Percentiles rank a stretch among this genome's conserved stretches.
phyloP scores from a whole-genome alignment of 345 rosid genomes.

The Populus nigra region DNA sequence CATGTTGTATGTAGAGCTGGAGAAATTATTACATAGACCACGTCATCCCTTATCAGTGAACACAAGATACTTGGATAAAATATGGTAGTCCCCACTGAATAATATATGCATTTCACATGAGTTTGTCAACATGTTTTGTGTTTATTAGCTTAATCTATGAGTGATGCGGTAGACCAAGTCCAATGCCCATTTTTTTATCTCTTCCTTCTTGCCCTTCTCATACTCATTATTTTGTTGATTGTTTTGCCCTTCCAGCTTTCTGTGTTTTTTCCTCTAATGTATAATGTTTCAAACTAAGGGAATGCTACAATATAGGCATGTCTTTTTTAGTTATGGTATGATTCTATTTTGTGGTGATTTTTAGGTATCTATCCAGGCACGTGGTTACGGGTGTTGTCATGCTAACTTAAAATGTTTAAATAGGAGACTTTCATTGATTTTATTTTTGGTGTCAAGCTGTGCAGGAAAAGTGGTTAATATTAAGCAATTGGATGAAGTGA shows the following conservation, averaged over 20 bases:
- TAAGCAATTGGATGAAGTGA: constrained; percentile 81
- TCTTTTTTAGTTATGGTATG: not conserved
- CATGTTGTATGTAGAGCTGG: not conserved
- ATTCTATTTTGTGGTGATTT: not conserved
- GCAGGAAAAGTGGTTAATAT: constrained; percentile 92
- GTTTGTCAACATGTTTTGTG: not conserved
- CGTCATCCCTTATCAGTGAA: no score
- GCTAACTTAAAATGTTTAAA: constrained; percentile 15
- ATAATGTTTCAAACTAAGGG: not conserved
- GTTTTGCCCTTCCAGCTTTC: no score
- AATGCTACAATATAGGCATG: not conserved
- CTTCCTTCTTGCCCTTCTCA: not conserved
- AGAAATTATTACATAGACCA: no score
- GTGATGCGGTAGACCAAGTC: no score
- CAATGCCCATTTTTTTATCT: not conserved
- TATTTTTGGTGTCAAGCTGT: constrained; percentile 65
- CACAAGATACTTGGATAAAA: no score
- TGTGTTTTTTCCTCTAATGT: not conserved
- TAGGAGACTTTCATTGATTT: constrained; percentile 40
- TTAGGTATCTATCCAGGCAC: not conserved
- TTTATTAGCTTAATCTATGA: not conserved
- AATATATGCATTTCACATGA: no score
- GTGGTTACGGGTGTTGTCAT: not conserved
- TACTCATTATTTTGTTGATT: not conserved
- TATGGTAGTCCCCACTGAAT: no score